Evolutionary conservation across 2,329 filamentous ascomycete genomes (phyloP).

Genomic region (Fusarium compactum): DNA sequence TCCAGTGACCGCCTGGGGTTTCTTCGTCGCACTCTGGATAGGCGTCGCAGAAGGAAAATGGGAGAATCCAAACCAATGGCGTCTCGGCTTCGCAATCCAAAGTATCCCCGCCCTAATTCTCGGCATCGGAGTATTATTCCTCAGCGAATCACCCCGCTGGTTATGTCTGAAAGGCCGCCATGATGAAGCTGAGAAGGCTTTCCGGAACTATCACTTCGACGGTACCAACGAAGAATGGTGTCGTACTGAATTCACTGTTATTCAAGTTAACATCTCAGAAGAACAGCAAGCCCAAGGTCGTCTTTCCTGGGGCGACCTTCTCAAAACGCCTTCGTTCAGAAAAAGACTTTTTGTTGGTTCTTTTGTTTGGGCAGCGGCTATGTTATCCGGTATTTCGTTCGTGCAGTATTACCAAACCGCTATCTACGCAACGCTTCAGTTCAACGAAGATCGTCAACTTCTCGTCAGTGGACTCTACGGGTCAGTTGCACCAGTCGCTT

Average conservation of each 20-base stretch:
- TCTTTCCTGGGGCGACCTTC: constrained; percentile 51
- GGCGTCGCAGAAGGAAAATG: constrained; percentile 55
- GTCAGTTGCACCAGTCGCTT: constrained; percentile 54
- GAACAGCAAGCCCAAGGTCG: constrained; percentile 46
- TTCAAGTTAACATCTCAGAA: constrained; percentile 54
- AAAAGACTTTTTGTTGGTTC: constrained; percentile 55
- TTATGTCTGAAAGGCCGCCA: constrained; percentile 52
- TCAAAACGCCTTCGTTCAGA: constrained; percentile 52
- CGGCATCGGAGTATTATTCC: constrained; percentile 52
- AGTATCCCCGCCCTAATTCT: constrained; percentile 52
- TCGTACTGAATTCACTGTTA: constrained; percentile 49
- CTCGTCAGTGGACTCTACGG: constrained; percentile 57
- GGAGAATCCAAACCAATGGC: constrained; percentile 55
- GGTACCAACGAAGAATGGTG: constrained; percentile 55
- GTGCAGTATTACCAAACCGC: constrained; percentile 58
- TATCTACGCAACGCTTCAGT: constrained; percentile 57
- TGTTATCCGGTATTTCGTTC: constrained; percentile 58
- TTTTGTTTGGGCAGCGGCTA: constrained; percentile 57
- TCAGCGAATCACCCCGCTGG: constrained; percentile 55
- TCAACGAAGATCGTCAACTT: constrained; percentile 52
- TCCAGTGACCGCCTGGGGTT: constrained; percentile 56
- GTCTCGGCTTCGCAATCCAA: constrained; percentile 54
- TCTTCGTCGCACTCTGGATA: constrained; percentile 56
- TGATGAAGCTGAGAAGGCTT: constrained; percentile 53
- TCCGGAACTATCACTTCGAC: constrained; percentile 52